These are phyloP conservation scores for Picea sitchensis DNA, from an alignment of 75 land plant genomes.

Conservation along the genomic window DNA sequence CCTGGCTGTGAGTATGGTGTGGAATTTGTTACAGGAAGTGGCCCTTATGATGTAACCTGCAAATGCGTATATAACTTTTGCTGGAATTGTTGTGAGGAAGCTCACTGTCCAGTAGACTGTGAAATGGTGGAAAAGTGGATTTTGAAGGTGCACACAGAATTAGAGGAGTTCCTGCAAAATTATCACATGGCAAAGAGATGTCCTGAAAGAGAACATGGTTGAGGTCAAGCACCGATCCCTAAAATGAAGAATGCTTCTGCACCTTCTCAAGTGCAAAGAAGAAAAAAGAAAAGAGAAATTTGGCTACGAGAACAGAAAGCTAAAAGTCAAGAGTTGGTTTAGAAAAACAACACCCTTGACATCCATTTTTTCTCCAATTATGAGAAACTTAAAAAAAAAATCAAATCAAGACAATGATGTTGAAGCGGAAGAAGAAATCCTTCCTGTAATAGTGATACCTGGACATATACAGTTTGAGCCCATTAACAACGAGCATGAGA, in stretches of 20 bases:
- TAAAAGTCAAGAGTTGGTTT: background rate
- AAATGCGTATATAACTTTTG: slow-evolving; percentile 76
- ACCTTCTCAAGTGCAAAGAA: no score
- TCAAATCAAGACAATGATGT: slow-evolving; percentile 14
- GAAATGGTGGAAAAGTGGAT: slow-evolving; percentile 89
- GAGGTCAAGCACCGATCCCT: no score
- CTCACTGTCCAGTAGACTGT: slow-evolving; percentile 92
- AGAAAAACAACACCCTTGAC: slow-evolving; percentile 7
- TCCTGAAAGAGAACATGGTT: no score
- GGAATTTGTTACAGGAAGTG: slow-evolving; percentile 64
- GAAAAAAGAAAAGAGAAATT: no score
- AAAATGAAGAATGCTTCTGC: no score
- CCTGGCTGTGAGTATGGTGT: slow-evolving; percentile 96
- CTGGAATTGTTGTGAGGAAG: slow-evolving; percentile 96
- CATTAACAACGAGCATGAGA: slow-evolving; percentile 14
- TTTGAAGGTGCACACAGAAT: slow-evolving; percentile 86
- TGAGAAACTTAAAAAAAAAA: slow-evolving; percentile 13
- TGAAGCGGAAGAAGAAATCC: slow-evolving; percentile 51
- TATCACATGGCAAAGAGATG: no score
- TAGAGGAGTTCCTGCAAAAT: slow-evolving; percentile 23
- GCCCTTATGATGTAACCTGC: slow-evolving; percentile 75
- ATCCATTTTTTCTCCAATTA: background rate
- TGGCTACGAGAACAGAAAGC: no score
- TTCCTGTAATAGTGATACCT: slow-evolving; percentile 70
- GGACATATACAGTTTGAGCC: slow-evolving; percentile 86